Conservation (phyloP, 108 stramenopile genomes). For the Parietichytrium sp. region DNA sequence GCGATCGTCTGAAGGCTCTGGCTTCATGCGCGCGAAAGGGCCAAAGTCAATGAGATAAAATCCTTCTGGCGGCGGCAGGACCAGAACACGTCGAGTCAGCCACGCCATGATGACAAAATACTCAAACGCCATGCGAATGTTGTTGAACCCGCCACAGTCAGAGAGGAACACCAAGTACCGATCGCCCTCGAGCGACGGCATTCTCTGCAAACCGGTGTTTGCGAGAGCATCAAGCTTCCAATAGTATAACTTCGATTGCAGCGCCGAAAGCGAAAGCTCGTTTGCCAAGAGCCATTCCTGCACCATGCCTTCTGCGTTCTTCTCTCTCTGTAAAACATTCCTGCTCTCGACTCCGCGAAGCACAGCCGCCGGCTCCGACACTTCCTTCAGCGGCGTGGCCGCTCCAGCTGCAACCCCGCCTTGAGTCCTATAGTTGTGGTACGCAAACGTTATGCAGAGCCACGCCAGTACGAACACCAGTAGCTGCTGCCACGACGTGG, state of each 20-base stretch:
- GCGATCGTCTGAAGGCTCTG: background rate
- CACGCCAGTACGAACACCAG: no score
- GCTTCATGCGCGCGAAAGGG: background rate
- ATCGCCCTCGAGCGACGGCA: background rate
- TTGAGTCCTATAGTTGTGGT: no score
- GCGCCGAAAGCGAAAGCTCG: background rate
- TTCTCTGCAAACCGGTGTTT: background rate
- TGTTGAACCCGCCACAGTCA: conserved; percentile 32
- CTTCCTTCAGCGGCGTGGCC: no score
- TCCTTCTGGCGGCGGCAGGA: conserved; percentile 16
- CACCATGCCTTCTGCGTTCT: no score
- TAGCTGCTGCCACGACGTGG: no score
- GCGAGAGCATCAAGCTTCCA: conserved; percentile 29
- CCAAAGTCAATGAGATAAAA: conserved; percentile 30
- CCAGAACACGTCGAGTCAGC: conserved; percentile 5
- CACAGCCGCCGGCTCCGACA: no score
- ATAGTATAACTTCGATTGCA: conserved; percentile 9
- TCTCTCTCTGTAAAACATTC: no score
- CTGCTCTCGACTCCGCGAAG: no score
- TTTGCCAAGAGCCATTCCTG: background rate
- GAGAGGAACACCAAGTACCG: conserved; percentile 6
- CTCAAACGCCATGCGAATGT: conserved; percentile 36
- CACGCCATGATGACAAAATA: conserved; percentile 36
- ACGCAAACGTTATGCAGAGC: no score
- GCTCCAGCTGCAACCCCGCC: no score